Conservation (phyloP, 2,329 filamentous ascomycete species). For the Epichloe brachyelytri region DNA sequence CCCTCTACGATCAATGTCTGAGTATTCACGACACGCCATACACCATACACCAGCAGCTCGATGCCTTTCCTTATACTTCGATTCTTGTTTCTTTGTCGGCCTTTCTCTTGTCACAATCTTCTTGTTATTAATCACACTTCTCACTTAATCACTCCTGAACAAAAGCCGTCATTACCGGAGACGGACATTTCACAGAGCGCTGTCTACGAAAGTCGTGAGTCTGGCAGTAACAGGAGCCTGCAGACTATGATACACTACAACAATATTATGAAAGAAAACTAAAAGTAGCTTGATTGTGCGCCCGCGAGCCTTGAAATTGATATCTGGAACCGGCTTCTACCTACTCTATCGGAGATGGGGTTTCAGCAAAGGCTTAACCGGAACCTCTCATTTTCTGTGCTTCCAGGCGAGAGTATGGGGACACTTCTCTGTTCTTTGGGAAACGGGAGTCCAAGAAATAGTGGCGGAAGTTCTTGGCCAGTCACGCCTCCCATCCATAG, state of each 20-base stretch:
- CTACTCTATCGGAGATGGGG: conserved; percentile 2
- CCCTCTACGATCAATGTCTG: conserved; percentile 38
- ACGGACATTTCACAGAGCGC: conserved; percentile 18
- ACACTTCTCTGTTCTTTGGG: neutral
- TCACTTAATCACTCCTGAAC: conserved; percentile 24
- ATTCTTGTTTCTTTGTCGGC: conserved; percentile 26
- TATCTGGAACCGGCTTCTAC: neutral
- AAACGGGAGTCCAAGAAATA: neutral
- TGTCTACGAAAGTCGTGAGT: conserved; percentile 23
- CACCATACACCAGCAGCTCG: conserved; percentile 46
- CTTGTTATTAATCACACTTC: conserved; percentile 26
- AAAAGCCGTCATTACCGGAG: conserved; percentile 19
- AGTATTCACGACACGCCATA: conserved; percentile 45
- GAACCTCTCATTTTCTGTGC: neutral
- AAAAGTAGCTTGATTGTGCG: conserved; percentile 4
- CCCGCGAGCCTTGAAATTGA: neutral
- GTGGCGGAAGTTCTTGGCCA: neutral
- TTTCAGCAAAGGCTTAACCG: neutral
- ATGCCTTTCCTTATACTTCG: conserved; percentile 38
- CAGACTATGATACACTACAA: conserved; percentile 17
- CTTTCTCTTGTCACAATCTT: conserved; percentile 15
- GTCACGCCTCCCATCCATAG: neutral
- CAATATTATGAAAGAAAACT: conserved; percentile 5
- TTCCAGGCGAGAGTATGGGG: neutral
- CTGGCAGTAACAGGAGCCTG: conserved; percentile 12